Conservation (phyloP, 805 yeast species). For the Teunomyces panamensis region DNA sequence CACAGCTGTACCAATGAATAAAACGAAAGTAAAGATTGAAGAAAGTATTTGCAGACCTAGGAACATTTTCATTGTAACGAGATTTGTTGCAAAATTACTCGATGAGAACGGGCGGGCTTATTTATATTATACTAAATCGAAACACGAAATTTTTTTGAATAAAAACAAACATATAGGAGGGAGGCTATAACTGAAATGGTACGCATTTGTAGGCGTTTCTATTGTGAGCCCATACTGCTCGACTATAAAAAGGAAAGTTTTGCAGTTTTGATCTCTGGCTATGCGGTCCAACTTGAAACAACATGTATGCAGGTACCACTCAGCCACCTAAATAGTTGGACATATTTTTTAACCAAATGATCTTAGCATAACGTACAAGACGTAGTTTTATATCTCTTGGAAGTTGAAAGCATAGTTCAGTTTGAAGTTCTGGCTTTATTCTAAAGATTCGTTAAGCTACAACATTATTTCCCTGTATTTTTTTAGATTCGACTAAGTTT, state of each 20-base stretch:
- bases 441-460: neutral
- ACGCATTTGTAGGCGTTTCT: neutral
- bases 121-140: neutral
- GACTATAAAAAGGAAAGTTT: neutral
- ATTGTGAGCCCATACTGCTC: slow-evolving; percentile 1
- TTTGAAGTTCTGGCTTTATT: neutral
- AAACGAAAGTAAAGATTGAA: slow-evolving; percentile 4
- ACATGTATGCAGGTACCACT: slow-evolving; percentile 1
- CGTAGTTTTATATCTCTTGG: neutral
- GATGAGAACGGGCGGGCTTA: neutral
- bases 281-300: neutral
- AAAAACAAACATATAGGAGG: slow-evolving; percentile 4
- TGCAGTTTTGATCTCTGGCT: slow-evolving; percentile 2
- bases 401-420: neutral
- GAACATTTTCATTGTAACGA: neutral
- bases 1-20: slow-evolving; percentile 10
- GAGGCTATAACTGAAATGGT: slow-evolving; percentile 1
- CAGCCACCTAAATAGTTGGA: neutral
- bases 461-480: neutral
- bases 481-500: neutral
- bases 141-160: slow-evolving; percentile 5
- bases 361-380: neutral
- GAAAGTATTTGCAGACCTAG: slow-evolving; percentile 7
- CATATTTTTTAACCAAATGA: neutral
- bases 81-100: too few relatives aligned